phyloP scores from a whole-genome alignment of 345 rosid genomes.

The Gossypium rotundifolium region DNA sequence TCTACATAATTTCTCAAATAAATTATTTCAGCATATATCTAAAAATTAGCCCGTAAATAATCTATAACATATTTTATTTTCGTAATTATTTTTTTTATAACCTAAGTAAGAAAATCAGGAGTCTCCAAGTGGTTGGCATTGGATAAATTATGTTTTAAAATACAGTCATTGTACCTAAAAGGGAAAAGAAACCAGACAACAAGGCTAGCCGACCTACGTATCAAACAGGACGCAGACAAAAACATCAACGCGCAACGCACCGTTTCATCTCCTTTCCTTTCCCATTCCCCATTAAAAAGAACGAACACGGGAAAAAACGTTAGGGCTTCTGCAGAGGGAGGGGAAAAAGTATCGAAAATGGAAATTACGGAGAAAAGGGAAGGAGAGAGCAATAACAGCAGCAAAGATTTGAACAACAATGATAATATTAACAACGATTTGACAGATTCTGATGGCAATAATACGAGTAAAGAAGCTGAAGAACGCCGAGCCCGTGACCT shows the following conservation, averaged over 20 bases:
- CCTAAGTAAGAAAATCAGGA: too few relatives aligned
- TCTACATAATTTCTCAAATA: too few relatives aligned
- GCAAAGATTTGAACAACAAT: constrained; percentile 31
- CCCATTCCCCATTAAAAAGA: not conserved
- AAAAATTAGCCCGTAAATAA: too few relatives aligned
- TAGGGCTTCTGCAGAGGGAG: constrained; percentile 29
- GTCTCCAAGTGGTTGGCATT: too few relatives aligned
- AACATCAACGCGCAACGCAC: not conserved
- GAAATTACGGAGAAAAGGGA: constrained; percentile 42
- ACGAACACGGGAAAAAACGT: not conserved
- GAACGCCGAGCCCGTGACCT: constrained; percentile 70
- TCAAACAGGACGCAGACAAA: not conserved
- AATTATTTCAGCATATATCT: too few relatives aligned
- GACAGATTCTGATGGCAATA: constrained; percentile 14
- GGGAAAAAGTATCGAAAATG: constrained; percentile 32
- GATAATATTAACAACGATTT: constrained; percentile 4
- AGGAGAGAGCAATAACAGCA: constrained; percentile 36
- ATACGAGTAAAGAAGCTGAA: constrained; percentile 29
- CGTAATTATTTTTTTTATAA: too few relatives aligned
- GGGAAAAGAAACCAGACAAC: too few relatives aligned
- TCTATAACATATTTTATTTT: too few relatives aligned
- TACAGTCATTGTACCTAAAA: too few relatives aligned
- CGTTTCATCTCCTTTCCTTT: not conserved
- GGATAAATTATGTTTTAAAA: too few relatives aligned
- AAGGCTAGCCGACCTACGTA: too few relatives aligned